Base-by-base conservation (phyloP, 2,329 filamentous ascomycete species). In the Penicillium sp. region DNA sequence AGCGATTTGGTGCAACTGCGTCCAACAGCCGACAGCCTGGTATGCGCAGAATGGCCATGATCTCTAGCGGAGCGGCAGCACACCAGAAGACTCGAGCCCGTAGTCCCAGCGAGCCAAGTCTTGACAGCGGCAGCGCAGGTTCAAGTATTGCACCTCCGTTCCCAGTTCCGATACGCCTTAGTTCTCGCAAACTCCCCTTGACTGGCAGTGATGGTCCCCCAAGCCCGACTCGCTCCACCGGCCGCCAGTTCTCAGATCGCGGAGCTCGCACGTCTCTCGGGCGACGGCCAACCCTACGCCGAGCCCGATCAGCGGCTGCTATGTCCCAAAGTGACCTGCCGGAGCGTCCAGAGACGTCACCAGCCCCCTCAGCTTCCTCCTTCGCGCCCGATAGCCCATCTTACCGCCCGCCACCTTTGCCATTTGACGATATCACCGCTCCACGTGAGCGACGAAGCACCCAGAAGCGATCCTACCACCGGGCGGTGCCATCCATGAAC, bases 101-200 rank as follows among this genome's bases (percentile, higher is more conserved):
- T 30, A 74, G 66, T 37, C 69, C 71, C 2, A 72, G 70, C 33
- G 65, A 66, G 17, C 69, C 70, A 8, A 69, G 65, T 39, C 59
- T 70, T 14, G 65, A 71, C 20, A 66, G 63, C 38, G 60, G 62
- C 29, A 67, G 59, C 42, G 53, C 53, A 36, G 57, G 56, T 17
- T 63, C 62, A n/a, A 63, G 58, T 21, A 57, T 60, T 35, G 54
- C 59, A 36, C 90, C 93, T 18, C 93, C 93, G 0, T 96, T 94
- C 71, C 90, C 93, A 0, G 94, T 98, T 5, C 93, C 93, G 0
- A 84, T 83, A 3, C 77, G 93, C 41, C 86, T 87, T 19, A 97
- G 91, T 65, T 98, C 90, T 4, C 81, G 89, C 44, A 83, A 84
- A 56, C 77, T 83, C 15, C 78, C 81, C 1, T 67, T 81, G 44